A percentile compares a stretch with the other conserved stretches of the same genome.
These are phyloP conservation scores for Mortierella sp. DNA, from an alignment of 371 early-diverging fungal species.

Conservation along the genomic window DNA sequence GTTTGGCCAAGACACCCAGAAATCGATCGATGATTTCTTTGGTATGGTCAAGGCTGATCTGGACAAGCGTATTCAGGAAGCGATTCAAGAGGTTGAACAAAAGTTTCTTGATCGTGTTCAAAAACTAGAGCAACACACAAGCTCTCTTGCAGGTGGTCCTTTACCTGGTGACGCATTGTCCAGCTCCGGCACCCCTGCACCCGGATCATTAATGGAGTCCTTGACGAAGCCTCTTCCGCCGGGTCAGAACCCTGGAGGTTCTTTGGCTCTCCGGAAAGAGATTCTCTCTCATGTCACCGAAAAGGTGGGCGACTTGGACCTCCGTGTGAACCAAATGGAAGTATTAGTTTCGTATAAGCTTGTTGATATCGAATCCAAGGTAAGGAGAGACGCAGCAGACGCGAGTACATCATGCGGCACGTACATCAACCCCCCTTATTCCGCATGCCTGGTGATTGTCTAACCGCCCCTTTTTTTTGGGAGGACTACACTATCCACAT, in stretches of 20 bases:
- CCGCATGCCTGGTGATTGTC: too few relatives aligned
- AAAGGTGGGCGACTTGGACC: conserved; percentile 48
- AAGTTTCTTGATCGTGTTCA: conserved; percentile 51
- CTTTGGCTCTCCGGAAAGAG: conserved; percentile 45
- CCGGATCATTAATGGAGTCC: conserved; percentile 44
- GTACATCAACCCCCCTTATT: too few relatives aligned
- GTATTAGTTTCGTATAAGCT: conserved; percentile 50
- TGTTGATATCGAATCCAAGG: conserved; percentile 53
- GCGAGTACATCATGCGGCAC: too few relatives aligned
- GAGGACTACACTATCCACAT: too few relatives aligned
- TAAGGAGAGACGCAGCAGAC: conserved; percentile 1
- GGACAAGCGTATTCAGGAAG: conserved; percentile 51
- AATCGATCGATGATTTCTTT: conserved; percentile 52
- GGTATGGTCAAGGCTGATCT: conserved; percentile 50
- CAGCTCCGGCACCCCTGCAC: conserved; percentile 3
- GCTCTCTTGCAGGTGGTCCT: conserved; percentile 28
- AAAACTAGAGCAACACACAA: conserved; percentile 36
- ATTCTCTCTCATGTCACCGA: conserved; percentile 50
- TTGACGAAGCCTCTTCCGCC: conserved; percentile 33
- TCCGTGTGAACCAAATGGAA: conserved; percentile 53
- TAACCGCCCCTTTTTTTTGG: too few relatives aligned
- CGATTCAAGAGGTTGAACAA: conserved; percentile 51
- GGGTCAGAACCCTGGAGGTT: conserved; percentile 46
- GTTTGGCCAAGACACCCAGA: conserved; percentile 49
- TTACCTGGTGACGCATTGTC: conserved; percentile 1